These are phyloP conservation scores for Diaporthe citri DNA, from an alignment of 2,329 filamentous ascomycete species.

Conservation along the genomic window DNA sequence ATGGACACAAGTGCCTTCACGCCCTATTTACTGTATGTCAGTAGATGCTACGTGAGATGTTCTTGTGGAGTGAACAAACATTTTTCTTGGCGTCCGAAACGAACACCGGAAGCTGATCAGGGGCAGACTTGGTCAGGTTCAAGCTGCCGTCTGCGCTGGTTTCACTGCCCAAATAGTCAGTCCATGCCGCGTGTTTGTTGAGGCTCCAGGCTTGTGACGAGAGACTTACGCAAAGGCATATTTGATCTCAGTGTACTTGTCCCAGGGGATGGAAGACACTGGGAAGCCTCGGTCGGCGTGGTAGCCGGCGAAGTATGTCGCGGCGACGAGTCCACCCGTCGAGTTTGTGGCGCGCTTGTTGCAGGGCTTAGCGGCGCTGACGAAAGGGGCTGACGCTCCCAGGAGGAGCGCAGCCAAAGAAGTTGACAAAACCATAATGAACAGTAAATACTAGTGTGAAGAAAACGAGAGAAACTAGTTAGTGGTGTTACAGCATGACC, in stretches of 20 bases:
- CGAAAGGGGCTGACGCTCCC: conserved; percentile 9
- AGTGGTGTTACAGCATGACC: neutral
- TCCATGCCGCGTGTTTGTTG: neutral
- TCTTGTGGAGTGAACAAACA: neutral
- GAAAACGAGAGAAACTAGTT: conserved; percentile 21
- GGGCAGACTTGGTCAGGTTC: conserved; percentile 33
- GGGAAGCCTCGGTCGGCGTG: conserved; percentile 37
- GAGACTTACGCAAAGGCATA: conserved; percentile 39
- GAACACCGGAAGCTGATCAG: conserved; percentile 37
- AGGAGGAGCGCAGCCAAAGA: conserved; percentile 10
- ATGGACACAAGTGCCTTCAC: conserved; percentile 39
- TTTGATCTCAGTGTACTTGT: conserved; percentile 41
- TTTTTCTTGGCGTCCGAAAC: conserved; percentile 37
- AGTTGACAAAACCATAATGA: conserved; percentile 6
- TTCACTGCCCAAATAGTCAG: conserved; percentile 25
- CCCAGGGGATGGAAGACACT: conserved; percentile 40
- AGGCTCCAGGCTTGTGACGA: neutral
- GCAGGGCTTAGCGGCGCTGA: neutral
- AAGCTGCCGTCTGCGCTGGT: conserved; percentile 29
- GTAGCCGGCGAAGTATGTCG: conserved; percentile 42
- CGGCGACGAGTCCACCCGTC: conserved; percentile 1
- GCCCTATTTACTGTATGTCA: conserved; percentile 5
- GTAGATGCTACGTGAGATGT: neutral
- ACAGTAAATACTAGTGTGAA: conserved; percentile 5
- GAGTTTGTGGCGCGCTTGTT: conserved; percentile 6